Percentiles rank a stretch among this genome's conserved stretches.
phyloP scores from a whole-genome alignment of 1,284 basidiomycete species.

The Chalciporus sp. region DNA sequence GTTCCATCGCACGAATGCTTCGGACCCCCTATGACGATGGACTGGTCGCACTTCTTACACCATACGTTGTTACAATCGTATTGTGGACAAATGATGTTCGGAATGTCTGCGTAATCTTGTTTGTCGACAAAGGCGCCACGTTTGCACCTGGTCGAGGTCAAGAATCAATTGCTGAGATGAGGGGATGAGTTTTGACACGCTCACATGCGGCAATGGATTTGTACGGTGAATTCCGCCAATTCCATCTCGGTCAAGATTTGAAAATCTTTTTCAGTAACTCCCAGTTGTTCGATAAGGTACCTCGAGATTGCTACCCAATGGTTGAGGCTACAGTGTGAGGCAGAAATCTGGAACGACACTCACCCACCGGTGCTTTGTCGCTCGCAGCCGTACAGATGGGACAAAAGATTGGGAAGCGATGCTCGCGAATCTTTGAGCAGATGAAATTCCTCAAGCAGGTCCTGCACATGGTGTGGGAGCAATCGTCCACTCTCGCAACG shows the following conservation, averaged over 20 bases:
- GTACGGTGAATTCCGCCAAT: slow-evolving; percentile 52
- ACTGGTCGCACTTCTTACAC: slow-evolving; percentile 60
- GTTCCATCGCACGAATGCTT: slow-evolving; percentile 62
- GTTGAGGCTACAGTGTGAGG: not conserved
- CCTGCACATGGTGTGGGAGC: slow-evolving; percentile 58
- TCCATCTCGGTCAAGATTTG: slow-evolving; percentile 56
- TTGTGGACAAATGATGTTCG: slow-evolving; percentile 48
- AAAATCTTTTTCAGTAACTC: slow-evolving; percentile 50
- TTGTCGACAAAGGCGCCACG: slow-evolving; percentile 51
- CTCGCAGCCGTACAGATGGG: slow-evolving; percentile 49
- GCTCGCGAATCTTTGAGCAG: slow-evolving; percentile 49
- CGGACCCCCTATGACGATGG: slow-evolving; percentile 40
- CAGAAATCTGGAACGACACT: slow-evolving; percentile 16
- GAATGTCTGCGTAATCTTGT: slow-evolving; percentile 44
- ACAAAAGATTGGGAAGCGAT: slow-evolving; percentile 62
- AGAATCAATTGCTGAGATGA: not conserved
- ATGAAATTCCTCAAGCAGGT: slow-evolving; percentile 52
- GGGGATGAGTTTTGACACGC: not conserved
- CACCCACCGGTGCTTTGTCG: slow-evolving; percentile 40
- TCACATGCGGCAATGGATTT: slow-evolving; percentile 40
- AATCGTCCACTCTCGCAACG: slow-evolving; percentile 48
- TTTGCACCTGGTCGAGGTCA: slow-evolving; percentile 41
- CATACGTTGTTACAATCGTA: slow-evolving; percentile 48
- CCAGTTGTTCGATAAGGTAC: slow-evolving; percentile 46
- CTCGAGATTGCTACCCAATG: slow-evolving; percentile 42